Evolutionary conservation across 495 filamentous ascomycete species (phyloP).

Genomic region (Penicillium taxi): DNA sequence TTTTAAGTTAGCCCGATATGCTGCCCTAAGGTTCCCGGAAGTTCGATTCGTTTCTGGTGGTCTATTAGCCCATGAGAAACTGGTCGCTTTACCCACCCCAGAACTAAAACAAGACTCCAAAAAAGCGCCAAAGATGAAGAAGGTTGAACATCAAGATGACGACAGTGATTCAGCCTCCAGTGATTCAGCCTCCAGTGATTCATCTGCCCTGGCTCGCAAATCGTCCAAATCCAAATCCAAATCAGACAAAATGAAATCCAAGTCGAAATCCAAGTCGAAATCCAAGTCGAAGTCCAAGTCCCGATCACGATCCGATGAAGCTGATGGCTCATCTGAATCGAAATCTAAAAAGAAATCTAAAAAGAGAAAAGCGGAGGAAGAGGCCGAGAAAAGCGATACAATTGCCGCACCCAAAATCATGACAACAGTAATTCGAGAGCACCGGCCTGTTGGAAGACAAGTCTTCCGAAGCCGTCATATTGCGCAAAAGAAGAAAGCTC

Average conservation of each 20-base stretch:
- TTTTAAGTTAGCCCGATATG: slow-evolving; percentile 57
- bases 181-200: slow-evolving; percentile 5
- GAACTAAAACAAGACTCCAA: slow-evolving; percentile 15
- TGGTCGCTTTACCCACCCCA: slow-evolving; percentile 20
- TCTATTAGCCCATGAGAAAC: slow-evolving; percentile 61
- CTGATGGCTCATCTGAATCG: slow-evolving; percentile 9
- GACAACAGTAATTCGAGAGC: slow-evolving; percentile 29
- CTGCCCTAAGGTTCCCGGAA: slow-evolving; percentile 59
- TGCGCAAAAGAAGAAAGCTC: slow-evolving; percentile 67
- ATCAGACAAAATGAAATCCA: background rate
- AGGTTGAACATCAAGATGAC: slow-evolving; percentile 6
- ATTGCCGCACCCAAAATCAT: background rate
- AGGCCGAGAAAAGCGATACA: background rate
- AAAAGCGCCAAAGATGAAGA: slow-evolving; percentile 17
- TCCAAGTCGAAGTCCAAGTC: slow-evolving; percentile 13
- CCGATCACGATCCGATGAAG: slow-evolving; percentile 10
- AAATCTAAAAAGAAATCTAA: slow-evolving; percentile 43
- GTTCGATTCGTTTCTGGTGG: slow-evolving; percentile 79
- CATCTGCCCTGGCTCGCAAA: slow-evolving; percentile 4
- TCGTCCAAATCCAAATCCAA: slow-evolving; percentile 12
- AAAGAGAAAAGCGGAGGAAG: slow-evolving; percentile 43
- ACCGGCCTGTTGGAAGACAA: slow-evolving; percentile 47
- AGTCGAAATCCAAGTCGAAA: slow-evolving; percentile 10
- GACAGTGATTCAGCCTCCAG: slow-evolving; percentile 4
- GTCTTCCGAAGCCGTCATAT: slow-evolving; percentile 64